phyloP scores from a whole-genome alignment of 495 filamentous ascomycete genomes.

The Aspergillus mulundensis region DNA sequence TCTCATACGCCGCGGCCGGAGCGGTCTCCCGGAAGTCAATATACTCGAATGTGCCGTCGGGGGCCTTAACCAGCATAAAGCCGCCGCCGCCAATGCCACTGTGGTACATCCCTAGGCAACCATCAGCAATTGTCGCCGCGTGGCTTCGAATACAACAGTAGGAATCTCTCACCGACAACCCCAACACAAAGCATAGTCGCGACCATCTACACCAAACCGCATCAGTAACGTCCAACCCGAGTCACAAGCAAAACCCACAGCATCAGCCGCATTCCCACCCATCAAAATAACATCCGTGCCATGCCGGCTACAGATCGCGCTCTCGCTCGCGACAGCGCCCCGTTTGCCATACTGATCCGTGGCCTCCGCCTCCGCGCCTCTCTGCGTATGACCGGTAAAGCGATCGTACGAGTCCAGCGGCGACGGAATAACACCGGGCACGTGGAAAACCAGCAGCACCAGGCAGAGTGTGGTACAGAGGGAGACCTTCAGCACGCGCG shows the following conservation, averaged over 20 bases:
- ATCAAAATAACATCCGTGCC: slow-evolving; percentile 65
- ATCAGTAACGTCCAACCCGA: not conserved
- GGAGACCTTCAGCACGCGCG: slow-evolving; percentile 16
- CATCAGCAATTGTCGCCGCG: not conserved
- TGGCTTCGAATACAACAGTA: not conserved
- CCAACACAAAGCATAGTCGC: slow-evolving; percentile 72
- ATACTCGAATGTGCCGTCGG: slow-evolving; percentile 62
- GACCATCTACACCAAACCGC: slow-evolving; percentile 44
- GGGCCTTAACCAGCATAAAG: slow-evolving; percentile 70
- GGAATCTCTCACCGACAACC: slow-evolving; percentile 57
- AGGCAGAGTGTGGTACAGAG: slow-evolving; percentile 20
- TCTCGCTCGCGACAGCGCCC: slow-evolving; percentile 81
- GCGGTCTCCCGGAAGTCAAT: slow-evolving; percentile 87
- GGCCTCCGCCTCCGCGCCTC: not conserved
- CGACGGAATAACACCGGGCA: slow-evolving; percentile 23
- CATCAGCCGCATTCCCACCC: slow-evolving; percentile 75
- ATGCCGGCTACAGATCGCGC: slow-evolving; percentile 67
- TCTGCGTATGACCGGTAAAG: not conserved
- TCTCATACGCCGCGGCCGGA: slow-evolving; percentile 66
- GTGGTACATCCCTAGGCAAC: slow-evolving; percentile 67
- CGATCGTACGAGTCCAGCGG: slow-evolving; percentile 19
- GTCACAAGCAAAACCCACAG: slow-evolving; percentile 35
- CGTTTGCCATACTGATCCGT: slow-evolving; percentile 30
- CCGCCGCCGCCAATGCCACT: slow-evolving; percentile 87
- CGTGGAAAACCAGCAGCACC: slow-evolving; percentile 20